These are phyloP conservation scores for Bryum argenteum DNA, from an alignment of 225 moss, liverwort and hornwort genomes.

Conservation along the genomic window DNA sequence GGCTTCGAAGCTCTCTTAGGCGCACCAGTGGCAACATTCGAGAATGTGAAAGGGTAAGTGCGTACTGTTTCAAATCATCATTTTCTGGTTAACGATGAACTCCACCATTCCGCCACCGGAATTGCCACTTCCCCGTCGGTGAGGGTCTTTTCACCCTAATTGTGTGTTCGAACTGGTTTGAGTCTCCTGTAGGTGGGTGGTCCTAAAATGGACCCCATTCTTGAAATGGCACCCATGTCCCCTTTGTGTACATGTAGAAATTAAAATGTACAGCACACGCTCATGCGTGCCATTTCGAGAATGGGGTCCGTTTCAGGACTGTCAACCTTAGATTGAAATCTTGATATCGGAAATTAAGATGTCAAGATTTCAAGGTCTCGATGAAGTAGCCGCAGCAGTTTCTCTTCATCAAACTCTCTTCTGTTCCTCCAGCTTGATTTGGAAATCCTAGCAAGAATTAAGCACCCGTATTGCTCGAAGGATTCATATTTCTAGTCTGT, in stretches of 20 bases:
- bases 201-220: no score
- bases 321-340: background rate
- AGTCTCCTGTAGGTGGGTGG: background rate
- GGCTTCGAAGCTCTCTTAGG: constrained; percentile 56
- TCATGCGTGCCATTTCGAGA: no score
- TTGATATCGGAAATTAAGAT: background rate
- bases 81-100: background rate
- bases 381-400: background rate
- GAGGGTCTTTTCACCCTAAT: background rate
- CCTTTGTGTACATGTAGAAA: no score
- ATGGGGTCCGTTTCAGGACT: no score
- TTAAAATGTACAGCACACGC: no score
- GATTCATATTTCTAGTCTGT: background rate
- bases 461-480: background rate
- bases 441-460: background rate
- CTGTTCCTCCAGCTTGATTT: background rate
- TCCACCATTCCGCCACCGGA: background rate
- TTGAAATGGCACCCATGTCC: no score
- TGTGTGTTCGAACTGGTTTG: background rate
- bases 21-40: constrained; percentile 70
- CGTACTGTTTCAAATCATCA: constrained; percentile 16
- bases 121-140: background rate
- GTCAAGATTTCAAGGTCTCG: no score
- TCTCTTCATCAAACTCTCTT: background rate
- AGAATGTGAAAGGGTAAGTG: constrained; percentile 63